These are phyloP conservation scores for Isatis tinctoria DNA, from an alignment of 345 rosid genomes.

Conservation along the genomic window DNA sequence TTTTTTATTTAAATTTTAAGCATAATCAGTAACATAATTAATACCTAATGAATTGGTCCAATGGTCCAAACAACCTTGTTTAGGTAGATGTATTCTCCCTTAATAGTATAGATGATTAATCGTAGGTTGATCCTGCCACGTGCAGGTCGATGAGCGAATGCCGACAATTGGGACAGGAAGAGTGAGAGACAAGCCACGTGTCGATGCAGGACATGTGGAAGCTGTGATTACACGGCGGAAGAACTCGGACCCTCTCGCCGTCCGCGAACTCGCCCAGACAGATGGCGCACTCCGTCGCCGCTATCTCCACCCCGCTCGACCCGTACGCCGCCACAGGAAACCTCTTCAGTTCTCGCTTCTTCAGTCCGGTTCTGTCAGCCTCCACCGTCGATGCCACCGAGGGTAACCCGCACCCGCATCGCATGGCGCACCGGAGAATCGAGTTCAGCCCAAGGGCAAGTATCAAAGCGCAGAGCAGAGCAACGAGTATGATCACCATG, in stretches of 20 bases:
- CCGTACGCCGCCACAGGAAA: constrained; percentile 55
- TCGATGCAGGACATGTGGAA: constrained; percentile 61
- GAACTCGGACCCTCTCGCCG: constrained; percentile 46
- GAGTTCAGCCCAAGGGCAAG: constrained; percentile 64
- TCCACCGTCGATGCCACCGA: constrained; percentile 27
- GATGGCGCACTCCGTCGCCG: constrained; percentile 49
- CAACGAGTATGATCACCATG: constrained; percentile 78
- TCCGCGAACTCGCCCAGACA: constrained; percentile 50
- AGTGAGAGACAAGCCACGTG: constrained; percentile 51
- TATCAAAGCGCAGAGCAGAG: constrained; percentile 58
- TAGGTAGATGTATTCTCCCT: too few species aligned
- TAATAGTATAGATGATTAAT: too few species aligned
- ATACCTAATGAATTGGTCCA: too few species aligned
- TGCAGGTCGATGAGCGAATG: constrained; percentile 31
- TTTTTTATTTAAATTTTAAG: too few species aligned
- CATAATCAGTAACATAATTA: too few species aligned
- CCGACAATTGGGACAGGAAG: constrained; percentile 66
- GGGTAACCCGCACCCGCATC: constrained; percentile 49
- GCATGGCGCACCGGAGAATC: constrained; percentile 56
- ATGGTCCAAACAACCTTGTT: too few species aligned
- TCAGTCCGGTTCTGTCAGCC: constrained; percentile 41
- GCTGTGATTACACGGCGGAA: constrained; percentile 59
- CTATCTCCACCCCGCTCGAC: constrained; percentile 32
- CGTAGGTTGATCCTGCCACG: neutral
- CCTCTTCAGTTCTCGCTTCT: constrained; percentile 52